Base-by-base conservation (phyloP, 805 yeast genomes). In the Wickerhamiella domercqiae region DNA sequence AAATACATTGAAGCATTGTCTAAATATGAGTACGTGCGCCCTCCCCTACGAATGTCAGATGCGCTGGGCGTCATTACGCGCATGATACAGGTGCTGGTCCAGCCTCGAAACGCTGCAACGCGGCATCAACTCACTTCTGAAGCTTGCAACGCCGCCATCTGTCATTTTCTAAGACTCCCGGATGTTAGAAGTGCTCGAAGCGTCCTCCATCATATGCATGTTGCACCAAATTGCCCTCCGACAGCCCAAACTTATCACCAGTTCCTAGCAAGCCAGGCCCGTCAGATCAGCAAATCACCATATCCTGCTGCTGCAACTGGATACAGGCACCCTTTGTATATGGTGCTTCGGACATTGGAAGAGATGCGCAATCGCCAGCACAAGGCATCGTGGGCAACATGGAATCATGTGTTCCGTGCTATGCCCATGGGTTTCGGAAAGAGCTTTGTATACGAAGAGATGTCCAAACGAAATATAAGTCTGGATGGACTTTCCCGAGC, bases 341-440 rank as follows among this genome's bases (percentile, higher is more conserved):
- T 15, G 37, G 38, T 45, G 14, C 36, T 35, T 30, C 19, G 21
- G 4, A 26, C 22, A 3, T 29, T 47, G 30, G 26, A 19, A 6
- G 13, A 11, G 3, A 40, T 47, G 45, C 21, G 19, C 6, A n/a
- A 9, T 5, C 21, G 16, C 13, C 38, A 40, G 7, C 32, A 44
- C 9, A 19, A 14, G 16, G 47, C 47, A 9, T 36, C 38, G 20
- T 14, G 32, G 3, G 34, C 17, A 29, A 47, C 50, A 2, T 47
- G 50, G 50, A 47, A 47, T 17, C 37, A 38, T 20, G 45, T 34
- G 20, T 19, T 45, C 33, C 43, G 37, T 36, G 39, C 44, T 25
- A 45, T 47, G 48, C 50, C 50, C 3, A 30, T 43, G 29, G 50
- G 50, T 15, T 47, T 41, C 30, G 48, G 48, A 31, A 47, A 47